Evolutionary conservation across 2,329 filamentous ascomycete species (phyloP).

Genomic region (Hymenoscyphus fraxineus): DNA sequence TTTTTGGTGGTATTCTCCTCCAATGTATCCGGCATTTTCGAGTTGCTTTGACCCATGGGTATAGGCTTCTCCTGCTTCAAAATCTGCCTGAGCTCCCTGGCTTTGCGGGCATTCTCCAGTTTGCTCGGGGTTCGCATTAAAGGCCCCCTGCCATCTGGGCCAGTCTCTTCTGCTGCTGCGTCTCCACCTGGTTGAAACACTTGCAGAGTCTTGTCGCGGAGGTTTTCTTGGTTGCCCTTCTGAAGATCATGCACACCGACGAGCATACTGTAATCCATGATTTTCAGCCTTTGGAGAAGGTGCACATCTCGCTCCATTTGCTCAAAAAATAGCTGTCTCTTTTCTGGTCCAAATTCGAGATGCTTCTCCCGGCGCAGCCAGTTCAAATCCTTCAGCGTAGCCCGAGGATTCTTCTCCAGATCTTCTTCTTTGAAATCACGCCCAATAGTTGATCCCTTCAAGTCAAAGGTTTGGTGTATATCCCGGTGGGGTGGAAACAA

Average conservation of each 20-base stretch:
- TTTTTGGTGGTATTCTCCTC: slow-evolving; percentile 67
- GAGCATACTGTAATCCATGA: slow-evolving; percentile 98
- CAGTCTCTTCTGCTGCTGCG: slow-evolving; percentile 53
- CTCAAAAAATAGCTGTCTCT: slow-evolving; percentile 82
- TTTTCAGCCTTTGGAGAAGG: slow-evolving; percentile 80
- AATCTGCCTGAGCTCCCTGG: slow-evolving; percentile 83
- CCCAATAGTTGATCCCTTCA: slow-evolving; percentile 94
- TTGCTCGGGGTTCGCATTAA: slow-evolving; percentile 90
- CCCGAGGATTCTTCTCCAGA: slow-evolving; percentile 81
- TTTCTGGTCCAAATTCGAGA: slow-evolving; percentile 82
- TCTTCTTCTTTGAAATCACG: slow-evolving; percentile 88
- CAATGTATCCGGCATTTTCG: slow-evolving; percentile 87
- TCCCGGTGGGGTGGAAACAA: slow-evolving; percentile 95
- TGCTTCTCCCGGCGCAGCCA: slow-evolving; percentile 85
- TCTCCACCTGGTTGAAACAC: slow-evolving; percentile 90
- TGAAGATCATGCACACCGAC: slow-evolving; percentile 90
- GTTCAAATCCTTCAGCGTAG: slow-evolving; percentile 94
- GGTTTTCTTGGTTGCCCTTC: slow-evolving; percentile 90
- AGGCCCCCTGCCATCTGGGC: slow-evolving; percentile 43
- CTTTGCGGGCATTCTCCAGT: slow-evolving; percentile 85
- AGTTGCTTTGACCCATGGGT: slow-evolving; percentile 79
- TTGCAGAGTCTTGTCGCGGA: slow-evolving; percentile 82
- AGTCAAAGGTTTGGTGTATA: slow-evolving; percentile 93
- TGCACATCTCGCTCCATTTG: slow-evolving; percentile 86
- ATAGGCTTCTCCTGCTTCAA: slow-evolving; percentile 90